These are phyloP conservation scores for Tothia fuscella DNA, from an alignment of 2,329 filamentous ascomycete genomes.

Conservation along the genomic window DNA sequence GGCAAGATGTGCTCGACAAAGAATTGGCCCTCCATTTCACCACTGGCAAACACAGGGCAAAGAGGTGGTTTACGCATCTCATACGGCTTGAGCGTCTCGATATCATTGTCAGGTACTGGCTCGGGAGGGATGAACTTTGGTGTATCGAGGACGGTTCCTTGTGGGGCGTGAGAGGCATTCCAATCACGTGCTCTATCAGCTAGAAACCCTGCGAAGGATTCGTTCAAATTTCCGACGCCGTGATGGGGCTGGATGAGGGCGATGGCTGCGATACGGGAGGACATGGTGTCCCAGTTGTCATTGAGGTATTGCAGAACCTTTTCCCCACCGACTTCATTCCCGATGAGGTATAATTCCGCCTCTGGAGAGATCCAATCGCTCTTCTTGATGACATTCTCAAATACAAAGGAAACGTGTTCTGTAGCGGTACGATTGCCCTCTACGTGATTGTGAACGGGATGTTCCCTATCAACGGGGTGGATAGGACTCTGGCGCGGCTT, in stretches of 20 bases:
- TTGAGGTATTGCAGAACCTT: slow-evolving; percentile 48
- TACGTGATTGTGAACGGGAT: slow-evolving; percentile 48
- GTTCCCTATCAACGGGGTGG: slow-evolving; percentile 41
- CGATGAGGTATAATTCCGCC: slow-evolving; percentile 57
- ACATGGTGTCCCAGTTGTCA: slow-evolving; percentile 24
- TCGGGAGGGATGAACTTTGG: slow-evolving; percentile 18
- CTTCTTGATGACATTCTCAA: slow-evolving; percentile 48
- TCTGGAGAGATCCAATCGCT: slow-evolving; percentile 31
- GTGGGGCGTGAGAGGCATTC: slow-evolving; percentile 17
- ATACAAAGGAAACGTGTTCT: slow-evolving; percentile 56
- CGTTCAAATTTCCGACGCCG: slow-evolving; percentile 13
- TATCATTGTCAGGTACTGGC: slow-evolving; percentile 8
- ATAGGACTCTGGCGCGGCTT: slow-evolving; percentile 53
- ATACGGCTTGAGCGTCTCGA: slow-evolving; percentile 19
- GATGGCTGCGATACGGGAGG: slow-evolving; percentile 17
- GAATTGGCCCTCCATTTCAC: too few species aligned
- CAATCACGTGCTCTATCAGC: slow-evolving; percentile 23
- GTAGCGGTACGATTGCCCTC: slow-evolving; percentile 43
- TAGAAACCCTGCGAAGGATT: slow-evolving; percentile 20
- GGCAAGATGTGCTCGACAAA: slow-evolving; percentile 53
- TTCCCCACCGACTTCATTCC: slow-evolving; percentile 54
- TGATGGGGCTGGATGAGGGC: slow-evolving; percentile 19
- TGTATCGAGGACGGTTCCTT: slow-evolving; percentile 17
- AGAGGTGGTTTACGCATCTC: slow-evolving; percentile 18
- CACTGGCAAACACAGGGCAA: too few species aligned